Conservation (phyloP, 176 grass and related monocot genomes). For the bread wheat (Triticum aestivum) region IWGSC_CS_RefSeq_v2.1 NC_057806.1:47819069-47819568, state of each 20-base stretch:
- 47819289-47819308: neutral
- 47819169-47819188: neutral
- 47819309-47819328: neutral
- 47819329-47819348: conserved; percentile 55
- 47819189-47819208: conserved; percentile 10
- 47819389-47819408: conserved; percentile 41
- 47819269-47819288: conserved; percentile 70
- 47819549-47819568: neutral
- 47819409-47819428: conserved; percentile 29
- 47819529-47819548: conserved; percentile 6
- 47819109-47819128: conserved; percentile 45
- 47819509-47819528: neutral
- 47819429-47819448: conserved; percentile 60
- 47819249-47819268: conserved; percentile 69
- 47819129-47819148: conserved; percentile 77
- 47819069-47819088: conserved; percentile 77
- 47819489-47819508: neutral
- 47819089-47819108: conserved; percentile 13
- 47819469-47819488: neutral
- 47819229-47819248: conserved; percentile 74
- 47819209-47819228: conserved; percentile 76
- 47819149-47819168: conserved; percentile 18
- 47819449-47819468: conserved; percentile 66
- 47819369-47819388: conserved; percentile 93
- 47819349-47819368: conserved; percentile 96